phyloP scores from a whole-genome alignment of 139 green algal species.

The Auxenochlorella pyrenoidosa region DNA sequence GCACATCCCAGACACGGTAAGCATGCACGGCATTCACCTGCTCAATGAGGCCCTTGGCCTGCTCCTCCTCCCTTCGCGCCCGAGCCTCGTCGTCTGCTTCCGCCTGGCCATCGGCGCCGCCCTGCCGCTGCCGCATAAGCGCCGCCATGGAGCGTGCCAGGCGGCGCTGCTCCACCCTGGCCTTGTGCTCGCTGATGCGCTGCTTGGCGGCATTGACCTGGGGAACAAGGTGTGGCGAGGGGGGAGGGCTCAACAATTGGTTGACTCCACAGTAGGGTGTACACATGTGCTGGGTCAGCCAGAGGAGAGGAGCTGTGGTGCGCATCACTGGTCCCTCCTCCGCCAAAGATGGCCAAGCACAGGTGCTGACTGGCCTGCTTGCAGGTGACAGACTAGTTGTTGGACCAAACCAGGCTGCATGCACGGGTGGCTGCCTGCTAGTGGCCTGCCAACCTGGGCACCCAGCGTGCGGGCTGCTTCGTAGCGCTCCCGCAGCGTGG shows the following conservation, averaged over 20 bases:
- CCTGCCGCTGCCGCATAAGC: constrained; percentile 26
- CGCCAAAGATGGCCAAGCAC: too few relatives aligned
- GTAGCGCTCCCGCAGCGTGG: constrained; percentile 83
- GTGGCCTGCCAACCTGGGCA: neutral
- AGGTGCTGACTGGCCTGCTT: too few relatives aligned
- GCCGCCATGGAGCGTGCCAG: constrained; percentile 64
- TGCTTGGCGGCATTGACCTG: constrained; percentile 52
- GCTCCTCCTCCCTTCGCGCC: constrained; percentile 64
- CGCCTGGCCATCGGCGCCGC: neutral
- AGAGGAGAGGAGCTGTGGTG: too few relatives aligned
- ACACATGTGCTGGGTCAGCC: too few relatives aligned
- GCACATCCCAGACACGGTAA: too few relatives aligned
- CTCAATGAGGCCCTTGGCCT: constrained; percentile 49
- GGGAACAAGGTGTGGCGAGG: too few relatives aligned
- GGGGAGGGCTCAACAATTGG: too few relatives aligned
- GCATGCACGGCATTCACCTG: neutral
- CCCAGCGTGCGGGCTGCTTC: constrained; percentile 76
- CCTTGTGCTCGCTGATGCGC: constrained; percentile 73
- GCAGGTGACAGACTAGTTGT: too few relatives aligned
- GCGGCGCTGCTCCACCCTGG: constrained; percentile 72
- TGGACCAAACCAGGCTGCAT: too few relatives aligned
- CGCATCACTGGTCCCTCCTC: too few relatives aligned
- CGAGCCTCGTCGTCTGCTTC: neutral
- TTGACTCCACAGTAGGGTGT: too few relatives aligned
- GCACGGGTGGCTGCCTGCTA: too few relatives aligned